Evolutionary conservation across 2,329 filamentous ascomycete species (phyloP), one percentile per base, ranked within the genome.

Genomic region (Hypoxylon sp.): DNA sequence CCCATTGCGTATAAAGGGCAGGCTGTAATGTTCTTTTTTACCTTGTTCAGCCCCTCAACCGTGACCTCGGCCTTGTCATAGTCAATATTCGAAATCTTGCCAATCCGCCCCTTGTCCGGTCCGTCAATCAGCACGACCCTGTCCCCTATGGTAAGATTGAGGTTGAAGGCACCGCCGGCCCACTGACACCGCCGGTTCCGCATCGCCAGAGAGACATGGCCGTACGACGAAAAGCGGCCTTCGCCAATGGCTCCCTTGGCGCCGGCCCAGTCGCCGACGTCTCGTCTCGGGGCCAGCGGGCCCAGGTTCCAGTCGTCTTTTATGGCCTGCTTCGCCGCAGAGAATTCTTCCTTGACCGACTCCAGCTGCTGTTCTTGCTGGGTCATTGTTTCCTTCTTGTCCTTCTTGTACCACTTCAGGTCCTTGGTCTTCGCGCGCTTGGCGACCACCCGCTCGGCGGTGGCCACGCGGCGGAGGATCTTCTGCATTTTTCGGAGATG

Each of bases 101-200:
- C 92, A 80, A 99, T 96, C 82, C 91, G 93, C 75, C 94, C 94
- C 82, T 90, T 92, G 75, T 96, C 92, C 37, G 86, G 87, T 7
- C 95, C 94, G 67, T 91, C 88, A 59, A 93, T 82, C 65, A 98
- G 82, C 58, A 95, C 92, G 32, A 98, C 94, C 66, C 96, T 88
- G 80, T 98, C 96, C 6, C 90, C 89, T 3, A 81, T 76, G 24
- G 85, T 87, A 65, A 94, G 82, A 72, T 89, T 91, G 68, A 92
- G 83, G 78, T 86, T 85, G 72, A 83, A 82, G 32, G 80, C 72
- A 37, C 84, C 85, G 48, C 87, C 86, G n/a, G 85, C 85, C 87
- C 87, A 89, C 60, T 76, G 73, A 61, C 82, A 80, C 58, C 77
- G 74, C 21, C 75, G 74, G 66, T 82, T 80, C 32, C 76, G 74